Conservation (phyloP, 495 filamentous ascomycete species). For the Aspergillus baeticus region DNA sequence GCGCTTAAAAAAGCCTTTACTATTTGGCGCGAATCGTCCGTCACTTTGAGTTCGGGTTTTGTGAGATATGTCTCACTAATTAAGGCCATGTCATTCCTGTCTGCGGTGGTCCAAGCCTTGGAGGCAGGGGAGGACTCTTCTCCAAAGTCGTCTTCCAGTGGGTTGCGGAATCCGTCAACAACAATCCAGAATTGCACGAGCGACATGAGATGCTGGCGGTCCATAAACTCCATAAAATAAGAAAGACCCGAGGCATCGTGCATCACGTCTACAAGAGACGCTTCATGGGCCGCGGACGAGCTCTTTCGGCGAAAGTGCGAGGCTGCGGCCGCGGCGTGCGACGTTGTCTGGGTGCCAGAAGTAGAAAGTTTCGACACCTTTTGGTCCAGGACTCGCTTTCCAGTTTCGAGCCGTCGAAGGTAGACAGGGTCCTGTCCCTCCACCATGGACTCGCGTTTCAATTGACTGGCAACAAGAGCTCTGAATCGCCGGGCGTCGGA, state of each 20-base stretch:
- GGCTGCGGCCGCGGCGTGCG: slow-evolving; percentile 33
- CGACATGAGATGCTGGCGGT: slow-evolving; percentile 80
- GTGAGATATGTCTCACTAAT: slow-evolving; percentile 88
- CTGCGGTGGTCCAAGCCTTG: slow-evolving; percentile 77
- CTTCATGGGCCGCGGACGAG: slow-evolving; percentile 61
- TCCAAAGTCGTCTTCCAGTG: slow-evolving; percentile 82
- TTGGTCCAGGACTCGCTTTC: slow-evolving; percentile 86
- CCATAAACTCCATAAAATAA: slow-evolving; percentile 99
- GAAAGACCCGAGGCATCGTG: slow-evolving; percentile 86
- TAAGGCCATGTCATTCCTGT: slow-evolving; percentile 81
- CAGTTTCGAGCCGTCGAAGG: slow-evolving; percentile 83
- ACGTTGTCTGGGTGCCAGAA: slow-evolving; percentile 51
- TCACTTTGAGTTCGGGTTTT: slow-evolving; percentile 75
- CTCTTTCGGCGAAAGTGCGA: slow-evolving; percentile 37
- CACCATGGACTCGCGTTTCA: slow-evolving; percentile 79
- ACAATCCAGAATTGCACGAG: slow-evolving; percentile 98
- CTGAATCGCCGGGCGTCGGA: slow-evolving; percentile 90
- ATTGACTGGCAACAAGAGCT: slow-evolving; percentile 87
- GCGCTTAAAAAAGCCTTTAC: slow-evolving; percentile 78
- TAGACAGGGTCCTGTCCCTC: slow-evolving; percentile 82
- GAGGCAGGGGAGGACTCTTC: slow-evolving; percentile 64
- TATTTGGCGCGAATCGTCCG: slow-evolving; percentile 60
- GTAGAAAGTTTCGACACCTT: slow-evolving; percentile 80
- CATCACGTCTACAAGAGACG: slow-evolving; percentile 76
- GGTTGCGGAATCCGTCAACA: slow-evolving; percentile 95